A percentile compares a stretch with the other conserved stretches of the same genome.
Conservation (phyloP, 139 green algal species). For the Yamagishiella unicocca region DNA sequence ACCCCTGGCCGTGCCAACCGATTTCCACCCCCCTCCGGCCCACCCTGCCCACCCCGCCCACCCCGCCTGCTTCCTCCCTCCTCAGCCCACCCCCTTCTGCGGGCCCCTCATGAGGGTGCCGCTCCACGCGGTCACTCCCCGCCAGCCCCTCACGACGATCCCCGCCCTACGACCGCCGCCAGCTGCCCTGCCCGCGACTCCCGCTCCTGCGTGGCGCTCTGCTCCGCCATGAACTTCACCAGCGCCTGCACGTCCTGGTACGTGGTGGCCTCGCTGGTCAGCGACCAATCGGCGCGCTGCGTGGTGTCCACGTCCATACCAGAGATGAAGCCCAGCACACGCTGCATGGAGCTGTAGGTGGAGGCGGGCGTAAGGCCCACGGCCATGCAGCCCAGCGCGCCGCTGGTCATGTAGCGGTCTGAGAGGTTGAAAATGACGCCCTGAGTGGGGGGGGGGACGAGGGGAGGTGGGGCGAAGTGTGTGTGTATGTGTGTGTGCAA, state of each 20-base stretch:
- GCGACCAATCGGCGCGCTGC: not conserved
- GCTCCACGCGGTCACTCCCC: no score
- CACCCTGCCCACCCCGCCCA: no score
- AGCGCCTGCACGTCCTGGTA: slow-evolving; percentile 59
- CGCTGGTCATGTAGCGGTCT: slow-evolving; percentile 47
- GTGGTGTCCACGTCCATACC: slow-evolving; percentile 6
- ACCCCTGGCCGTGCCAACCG: no score
- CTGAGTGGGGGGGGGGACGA: not conserved
- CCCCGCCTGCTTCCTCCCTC: no score
- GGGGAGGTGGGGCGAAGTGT: not conserved
- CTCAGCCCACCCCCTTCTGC: no score
- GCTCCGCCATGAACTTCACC: slow-evolving; percentile 60
- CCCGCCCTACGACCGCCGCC: no score
- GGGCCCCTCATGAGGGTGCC: no score
- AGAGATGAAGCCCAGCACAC: slow-evolving; percentile 35
- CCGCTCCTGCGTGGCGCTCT: slow-evolving; percentile 30
- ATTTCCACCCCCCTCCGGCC: no score
- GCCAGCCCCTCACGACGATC: no score
- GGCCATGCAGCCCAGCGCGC: slow-evolving; percentile 50
- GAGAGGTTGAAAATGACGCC: slow-evolving; percentile 64
- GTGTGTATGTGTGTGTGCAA: no score
- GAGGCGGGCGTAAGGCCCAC: slow-evolving; percentile 52
- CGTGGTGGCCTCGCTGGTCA: not conserved
- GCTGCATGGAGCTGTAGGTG: slow-evolving; percentile 52
- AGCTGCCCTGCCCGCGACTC: not conserved